A percentile compares a stretch with the other conserved stretches of the same genome.
Evolutionary conservation across 805 yeast species (phyloP).

Genomic region (Hanseniaspora pseudoguilliermondii): DNA sequence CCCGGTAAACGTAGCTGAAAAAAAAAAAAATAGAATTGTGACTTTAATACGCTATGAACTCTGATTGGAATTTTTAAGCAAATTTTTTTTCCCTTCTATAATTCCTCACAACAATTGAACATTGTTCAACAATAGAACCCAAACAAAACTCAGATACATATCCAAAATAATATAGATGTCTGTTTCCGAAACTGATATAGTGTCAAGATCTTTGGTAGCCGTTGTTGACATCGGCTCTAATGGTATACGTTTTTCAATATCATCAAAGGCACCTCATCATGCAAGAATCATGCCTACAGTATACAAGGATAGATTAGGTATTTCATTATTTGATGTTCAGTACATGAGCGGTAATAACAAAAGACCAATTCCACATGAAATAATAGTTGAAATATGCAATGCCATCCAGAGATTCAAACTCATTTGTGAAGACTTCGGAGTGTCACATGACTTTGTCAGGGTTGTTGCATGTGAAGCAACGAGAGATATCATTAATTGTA

Average conservation of each 20-base stretch:
- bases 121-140: not conserved
- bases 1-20: too few species aligned
- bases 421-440: constrained; percentile 66
- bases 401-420: constrained; percentile 56
- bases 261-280: constrained; percentile 54
- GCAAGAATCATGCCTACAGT: constrained; percentile 69
- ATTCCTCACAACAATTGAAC: too few species aligned
- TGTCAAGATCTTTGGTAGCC: constrained; percentile 46
- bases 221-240: constrained; percentile 70
- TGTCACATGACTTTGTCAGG: constrained; percentile 43
- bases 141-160: not conserved
- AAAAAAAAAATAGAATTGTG: too few species aligned
- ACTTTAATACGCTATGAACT: too few species aligned
- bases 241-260: constrained; percentile 59
- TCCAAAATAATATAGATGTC: not conserved
- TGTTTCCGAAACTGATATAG: constrained; percentile 39
- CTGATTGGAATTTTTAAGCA: too few species aligned
- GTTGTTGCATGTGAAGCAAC: constrained; percentile 69
- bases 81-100: too few species aligned
- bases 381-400: constrained; percentile 44
- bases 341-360: constrained; percentile 32
- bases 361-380: constrained; percentile 45
- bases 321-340: constrained; percentile 55
- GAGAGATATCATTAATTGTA: constrained; percentile 53
- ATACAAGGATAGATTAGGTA: constrained; percentile 60